Conservation (phyloP, 2,329 filamentous ascomycete species). For the Ramularia collo-cygni region DNA sequence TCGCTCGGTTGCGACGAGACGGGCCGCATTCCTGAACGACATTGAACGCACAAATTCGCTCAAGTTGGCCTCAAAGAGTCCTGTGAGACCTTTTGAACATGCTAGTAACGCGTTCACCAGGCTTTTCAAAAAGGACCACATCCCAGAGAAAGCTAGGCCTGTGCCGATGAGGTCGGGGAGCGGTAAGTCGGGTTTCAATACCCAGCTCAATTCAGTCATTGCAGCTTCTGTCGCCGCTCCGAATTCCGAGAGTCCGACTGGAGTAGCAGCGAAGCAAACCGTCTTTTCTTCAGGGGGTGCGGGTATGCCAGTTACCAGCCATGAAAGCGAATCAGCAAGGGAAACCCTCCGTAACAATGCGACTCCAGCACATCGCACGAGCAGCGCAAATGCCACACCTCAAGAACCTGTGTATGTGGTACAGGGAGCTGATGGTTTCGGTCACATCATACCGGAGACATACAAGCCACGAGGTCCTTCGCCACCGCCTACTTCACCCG, state of each 20-base stretch:
- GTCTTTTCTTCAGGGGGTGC: too few relatives aligned
- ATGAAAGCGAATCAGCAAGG: too few relatives aligned
- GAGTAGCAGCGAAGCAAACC: too few relatives aligned
- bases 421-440: too few relatives aligned
- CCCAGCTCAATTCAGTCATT: too few relatives aligned
- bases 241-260: too few relatives aligned
- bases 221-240: too few relatives aligned
- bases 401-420: too few relatives aligned
- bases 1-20: constrained; percentile 20
- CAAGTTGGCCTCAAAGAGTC: constrained; percentile 26
- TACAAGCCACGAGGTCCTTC: constrained; percentile 9
- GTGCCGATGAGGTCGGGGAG: constrained; percentile 9
- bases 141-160: constrained; percentile 16
- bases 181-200: not conserved
- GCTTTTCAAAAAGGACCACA: constrained; percentile 28
- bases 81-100: constrained; percentile 33
- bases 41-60: constrained; percentile 25
- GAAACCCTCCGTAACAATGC: too few relatives aligned
- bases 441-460: constrained; percentile 4
- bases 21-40: constrained; percentile 25
- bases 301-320: too few relatives aligned
- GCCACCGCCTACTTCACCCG: constrained; percentile 8
- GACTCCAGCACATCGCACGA: too few relatives aligned
- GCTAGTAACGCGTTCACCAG: constrained; percentile 33
- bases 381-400: too few relatives aligned